Evolutionary conservation across 306 rosid species (phyloP), one percentile per base, ranked within the genome.

Genomic region (Sophora flavescens): DNA sequence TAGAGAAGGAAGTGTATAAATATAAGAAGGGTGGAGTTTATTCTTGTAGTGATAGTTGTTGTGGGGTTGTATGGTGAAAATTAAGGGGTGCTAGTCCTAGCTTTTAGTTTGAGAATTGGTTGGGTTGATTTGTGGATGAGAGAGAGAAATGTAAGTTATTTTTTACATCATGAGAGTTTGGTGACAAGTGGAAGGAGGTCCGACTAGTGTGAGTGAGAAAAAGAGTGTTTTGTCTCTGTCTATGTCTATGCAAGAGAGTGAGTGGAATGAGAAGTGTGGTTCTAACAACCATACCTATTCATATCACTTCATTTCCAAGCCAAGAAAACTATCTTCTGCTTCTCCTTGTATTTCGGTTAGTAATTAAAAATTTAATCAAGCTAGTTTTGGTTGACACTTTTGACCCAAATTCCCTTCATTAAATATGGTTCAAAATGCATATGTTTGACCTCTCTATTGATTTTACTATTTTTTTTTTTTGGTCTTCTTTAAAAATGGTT

Each of bases 141-240:
- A 84, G 83, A 84, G 81, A 78, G 76, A 72, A 75, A 63, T 69
- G 82, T 35, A 80, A 30, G 79, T 9, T 82, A 58, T 56, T 13
- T 65, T 69, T 77, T 33, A 70, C 64, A 80, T 56, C 69, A 73
- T 60, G 72, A 69, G 78, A 83, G 80, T 78, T 88, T 32, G 76
- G 88, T 83, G 96, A 89, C 97, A 93, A 85, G 89, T 93, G 98
- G 92, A 51, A 63, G 88, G 83, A 79, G 60, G 73, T 66, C 83
- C 86, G 73, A 66, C 45, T 58, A 15, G 78, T 53, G 76, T 76
- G 57, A 6, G 44, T 36, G 75, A 47, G 72, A 56, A 73, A 52
- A 1, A 16, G 5, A 53, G 50, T 74, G 74, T 13, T 62, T 1
- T 33, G 41, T 30, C 6, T 32, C n/a, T 22, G n/a, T 62, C 15